Conservation (phyloP, 257 asterid species). For the Eustoma russellianum region DNA sequence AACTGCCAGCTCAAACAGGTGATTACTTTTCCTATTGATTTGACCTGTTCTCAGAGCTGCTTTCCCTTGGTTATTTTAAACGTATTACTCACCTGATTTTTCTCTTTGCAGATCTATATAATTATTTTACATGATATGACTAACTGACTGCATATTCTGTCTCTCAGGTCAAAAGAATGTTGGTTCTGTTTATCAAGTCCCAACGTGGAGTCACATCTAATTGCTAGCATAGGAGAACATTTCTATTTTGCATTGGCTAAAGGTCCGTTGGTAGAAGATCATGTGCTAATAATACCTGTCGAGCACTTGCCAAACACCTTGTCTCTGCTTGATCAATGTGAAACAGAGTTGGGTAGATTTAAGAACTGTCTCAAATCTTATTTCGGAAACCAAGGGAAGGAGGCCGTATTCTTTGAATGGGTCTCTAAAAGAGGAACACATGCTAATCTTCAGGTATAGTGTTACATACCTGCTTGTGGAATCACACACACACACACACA, state of each 20-base stretch:
- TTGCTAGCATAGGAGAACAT: slow-evolving; percentile 62
- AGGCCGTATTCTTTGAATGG: slow-evolving; percentile 87
- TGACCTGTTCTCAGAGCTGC: background rate
- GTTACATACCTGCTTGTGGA: slow-evolving; percentile 5
- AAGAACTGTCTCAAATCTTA: slow-evolving; percentile 65
- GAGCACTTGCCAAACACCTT: slow-evolving; percentile 83
- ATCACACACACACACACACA: no score
- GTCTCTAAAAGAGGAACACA: slow-evolving; percentile 73
- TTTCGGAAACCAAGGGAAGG: slow-evolving; percentile 65
- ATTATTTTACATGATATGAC: background rate
- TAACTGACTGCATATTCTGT: slow-evolving; percentile 9
- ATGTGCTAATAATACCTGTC: slow-evolving; percentile 75
- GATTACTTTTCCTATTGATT: background rate
- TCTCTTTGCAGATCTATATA: background rate
- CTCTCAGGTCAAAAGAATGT: slow-evolving; percentile 80
- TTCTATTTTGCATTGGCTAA: slow-evolving; percentile 90
- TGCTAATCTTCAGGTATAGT: slow-evolving; percentile 86
- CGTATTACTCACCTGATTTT: background rate
- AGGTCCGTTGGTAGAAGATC: slow-evolving; percentile 86
- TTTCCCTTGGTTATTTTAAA: background rate
- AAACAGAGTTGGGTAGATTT: slow-evolving; percentile 41
- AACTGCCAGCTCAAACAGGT: slow-evolving; percentile 55
- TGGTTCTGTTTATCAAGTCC: slow-evolving; percentile 96
- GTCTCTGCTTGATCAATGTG: slow-evolving; percentile 61
- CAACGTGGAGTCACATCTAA: slow-evolving; percentile 72